Conservation (phyloP, 106 monocot genomes). For the Dendrobium huoshanense region DNA sequence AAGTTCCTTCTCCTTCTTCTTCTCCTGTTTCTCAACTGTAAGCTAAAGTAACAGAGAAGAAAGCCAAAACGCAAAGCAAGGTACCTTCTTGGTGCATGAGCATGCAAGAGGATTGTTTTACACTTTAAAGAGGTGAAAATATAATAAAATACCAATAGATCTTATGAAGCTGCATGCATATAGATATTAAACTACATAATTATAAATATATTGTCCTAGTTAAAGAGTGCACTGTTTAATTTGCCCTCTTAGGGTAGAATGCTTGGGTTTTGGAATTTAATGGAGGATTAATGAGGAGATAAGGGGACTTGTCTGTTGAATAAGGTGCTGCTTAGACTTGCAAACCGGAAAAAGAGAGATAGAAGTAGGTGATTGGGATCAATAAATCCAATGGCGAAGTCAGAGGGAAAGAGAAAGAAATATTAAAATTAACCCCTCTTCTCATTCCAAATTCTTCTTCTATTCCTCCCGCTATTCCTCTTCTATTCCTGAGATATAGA, state of each 20-base stretch:
- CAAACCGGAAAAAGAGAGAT: neutral
- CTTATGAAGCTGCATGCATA: neutral
- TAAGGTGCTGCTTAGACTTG: neutral
- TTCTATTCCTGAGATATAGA: constrained; percentile 3
- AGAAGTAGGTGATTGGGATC: neutral
- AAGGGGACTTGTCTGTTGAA: constrained; percentile 8
- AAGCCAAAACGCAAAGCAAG: neutral
- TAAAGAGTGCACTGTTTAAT: neutral
- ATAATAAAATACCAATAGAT: neutral
- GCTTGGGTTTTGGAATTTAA: constrained; percentile 8
- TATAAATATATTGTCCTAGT: neutral
- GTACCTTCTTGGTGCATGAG: neutral
- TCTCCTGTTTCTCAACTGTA: neutral
- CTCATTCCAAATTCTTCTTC: constrained; percentile 9
- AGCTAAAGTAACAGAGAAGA: neutral
- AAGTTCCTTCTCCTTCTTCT: neutral
- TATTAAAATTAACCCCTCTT: neutral
- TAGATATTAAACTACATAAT: neutral
- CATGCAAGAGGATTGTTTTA: neutral
- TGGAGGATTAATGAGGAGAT: constrained; percentile 11
- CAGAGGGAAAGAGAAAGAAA: constrained; percentile 6
- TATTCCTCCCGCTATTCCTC: neutral
- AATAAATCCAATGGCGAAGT: constrained; percentile 2
- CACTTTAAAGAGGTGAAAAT: neutral
- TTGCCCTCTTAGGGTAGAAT: neutral